These are phyloP conservation scores for Wallacemonas sp. DNA, from an alignment of 208 protist genomes.

Conservation along the genomic window DNA sequence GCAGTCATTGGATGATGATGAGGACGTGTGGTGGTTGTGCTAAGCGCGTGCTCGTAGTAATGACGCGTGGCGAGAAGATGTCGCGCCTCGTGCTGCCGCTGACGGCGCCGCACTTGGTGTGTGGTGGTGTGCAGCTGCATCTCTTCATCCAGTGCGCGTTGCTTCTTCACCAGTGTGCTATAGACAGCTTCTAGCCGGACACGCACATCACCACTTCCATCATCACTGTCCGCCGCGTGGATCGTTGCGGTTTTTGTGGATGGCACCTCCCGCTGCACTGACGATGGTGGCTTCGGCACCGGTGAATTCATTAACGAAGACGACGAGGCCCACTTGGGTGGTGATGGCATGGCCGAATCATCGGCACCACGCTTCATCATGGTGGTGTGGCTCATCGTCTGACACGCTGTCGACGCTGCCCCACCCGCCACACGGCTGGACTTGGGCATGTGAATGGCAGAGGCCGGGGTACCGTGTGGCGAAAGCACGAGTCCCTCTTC, in stretches of 20 bases:
- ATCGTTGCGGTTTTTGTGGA: too few relatives aligned
- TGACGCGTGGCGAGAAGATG: constrained; percentile 6
- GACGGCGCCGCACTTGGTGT: constrained; percentile 3
- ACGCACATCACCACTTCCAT: background rate
- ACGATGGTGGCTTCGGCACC: background rate
- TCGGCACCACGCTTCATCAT: background rate
- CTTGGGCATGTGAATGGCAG: too few relatives aligned
- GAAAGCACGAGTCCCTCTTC: background rate
- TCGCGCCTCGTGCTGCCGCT: constrained; percentile 1
- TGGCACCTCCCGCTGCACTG: background rate
- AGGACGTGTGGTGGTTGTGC: too few relatives aligned
- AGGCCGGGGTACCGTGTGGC: background rate
- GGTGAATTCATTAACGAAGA: background rate
- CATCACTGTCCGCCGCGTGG: too few relatives aligned
- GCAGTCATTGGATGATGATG: too few relatives aligned
- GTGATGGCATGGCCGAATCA: background rate
- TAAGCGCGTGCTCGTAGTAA: constrained; percentile 16
- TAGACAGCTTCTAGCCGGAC: background rate
- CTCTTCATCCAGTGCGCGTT: background rate
- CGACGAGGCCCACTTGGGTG: background rate
- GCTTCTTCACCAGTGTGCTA: background rate
- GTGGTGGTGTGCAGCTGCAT: background rate
- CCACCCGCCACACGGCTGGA: too few relatives aligned
- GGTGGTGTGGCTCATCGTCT: too few relatives aligned
- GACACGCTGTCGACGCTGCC: too few relatives aligned